Evolutionary conservation across 768 basidiomycete genomes (phyloP), one percentile per base, ranked within the genome.

Genomic region (Leccinum truebloodii): DNA sequence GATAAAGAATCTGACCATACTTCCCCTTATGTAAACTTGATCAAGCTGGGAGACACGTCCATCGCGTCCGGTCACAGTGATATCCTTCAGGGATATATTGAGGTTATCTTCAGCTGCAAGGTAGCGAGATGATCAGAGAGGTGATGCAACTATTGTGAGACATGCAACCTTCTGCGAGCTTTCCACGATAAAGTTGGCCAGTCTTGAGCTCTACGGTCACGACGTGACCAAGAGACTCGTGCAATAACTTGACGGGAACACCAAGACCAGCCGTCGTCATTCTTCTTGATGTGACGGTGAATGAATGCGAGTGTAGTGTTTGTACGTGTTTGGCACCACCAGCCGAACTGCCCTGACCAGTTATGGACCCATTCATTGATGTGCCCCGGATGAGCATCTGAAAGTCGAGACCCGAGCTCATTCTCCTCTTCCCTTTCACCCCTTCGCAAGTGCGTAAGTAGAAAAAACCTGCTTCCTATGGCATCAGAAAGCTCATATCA

Each of bases 191-290:
- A 55, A 97, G 84, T 73, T 98, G 95, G 10, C 95, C 96, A 2
- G 95, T 97, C 77, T 98, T 98, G 59, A 98, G 85, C 75, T 99
- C 97, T n/a, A 95, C 94, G 5, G 96, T 98, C 65, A 99, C 90
- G 58, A 98, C 80, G 71, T 99, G 97, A 22, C 97, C 97, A 30
- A 98, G 80, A 58, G 93, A 92, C 79, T 98, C 97, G 71, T 98
- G 96, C 49, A 98, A 81, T 54, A 99, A 86, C 76, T 98, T 98
- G 64, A 97, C 91, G 62, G 96, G 96, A 59, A 98, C 92, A 73
- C 95, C 95, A 62, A 97, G 84, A 63, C 92, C 81, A 54, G 75
- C 71, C 52, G 72, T 87, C 73, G 87, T 61, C 74, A 74, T 79
- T 66, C 35, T 65, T 44, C 53, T 60, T 35, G 55, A 58, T 61